phyloP scores from a whole-genome alignment of 73 alveolate species.

The Paramecium bursaria region DNA sequence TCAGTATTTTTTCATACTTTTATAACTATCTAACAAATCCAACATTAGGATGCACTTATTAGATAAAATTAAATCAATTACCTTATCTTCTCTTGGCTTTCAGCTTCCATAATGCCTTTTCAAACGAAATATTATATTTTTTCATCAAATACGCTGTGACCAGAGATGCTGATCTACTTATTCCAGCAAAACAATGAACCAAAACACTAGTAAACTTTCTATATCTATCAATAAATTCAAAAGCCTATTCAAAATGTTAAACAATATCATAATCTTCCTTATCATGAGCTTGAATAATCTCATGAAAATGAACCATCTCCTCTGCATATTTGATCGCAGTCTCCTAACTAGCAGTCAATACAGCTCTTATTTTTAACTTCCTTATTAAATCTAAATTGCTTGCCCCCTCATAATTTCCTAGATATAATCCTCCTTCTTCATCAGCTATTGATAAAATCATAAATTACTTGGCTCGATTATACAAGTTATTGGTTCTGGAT shows the following conservation, averaged over 20 bases:
- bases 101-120: slow-evolving; percentile 75
- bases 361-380: slow-evolving; percentile 62
- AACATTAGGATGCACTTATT: slow-evolving; percentile 85
- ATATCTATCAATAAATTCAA: slow-evolving; percentile 80
- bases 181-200: slow-evolving; percentile 88
- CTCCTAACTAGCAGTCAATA: slow-evolving; percentile 70
- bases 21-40: slow-evolving; percentile 86
- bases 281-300: slow-evolving; percentile 73
- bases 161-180: slow-evolving; percentile 79
- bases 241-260: slow-evolving; percentile 72
- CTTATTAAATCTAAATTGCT: slow-evolving; percentile 50
- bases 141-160: slow-evolving; percentile 80
- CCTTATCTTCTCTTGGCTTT: slow-evolving; percentile 63
- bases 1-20: slow-evolving; percentile 77
- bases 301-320: slow-evolving; percentile 72
- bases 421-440: slow-evolving; percentile 67
- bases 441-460: slow-evolving; percentile 6
- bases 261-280: slow-evolving; percentile 68
- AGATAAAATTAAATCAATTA: neutral
- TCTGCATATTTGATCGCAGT: slow-evolving; percentile 70
- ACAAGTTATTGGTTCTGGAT: slow-evolving; percentile 69
- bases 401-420: slow-evolving; percentile 70
- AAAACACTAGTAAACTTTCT: slow-evolving; percentile 75
- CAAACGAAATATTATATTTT: slow-evolving; percentile 58
- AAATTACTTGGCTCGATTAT: slow-evolving; percentile 63